These are phyloP conservation scores for Eucalyptus tenuipes DNA, from an alignment of 345 rosid species.

Conservation along the genomic window DNA sequence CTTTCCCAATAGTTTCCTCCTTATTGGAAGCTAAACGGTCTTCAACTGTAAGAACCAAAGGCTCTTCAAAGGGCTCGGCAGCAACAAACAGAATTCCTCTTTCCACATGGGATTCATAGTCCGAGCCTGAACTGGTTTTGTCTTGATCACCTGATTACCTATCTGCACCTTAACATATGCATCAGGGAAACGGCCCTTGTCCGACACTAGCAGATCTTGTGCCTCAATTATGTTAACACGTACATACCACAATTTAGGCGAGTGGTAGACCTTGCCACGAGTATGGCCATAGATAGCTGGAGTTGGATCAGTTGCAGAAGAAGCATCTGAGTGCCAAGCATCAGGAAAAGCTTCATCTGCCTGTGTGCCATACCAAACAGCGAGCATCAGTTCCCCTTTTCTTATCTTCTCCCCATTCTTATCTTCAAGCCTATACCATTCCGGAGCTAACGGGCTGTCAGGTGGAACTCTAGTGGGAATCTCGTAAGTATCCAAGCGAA, in stretches of 20 bases:
- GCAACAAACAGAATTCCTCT: constrained; percentile 81
- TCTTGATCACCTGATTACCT: constrained; percentile 54
- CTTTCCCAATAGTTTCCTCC: constrained; percentile 61
- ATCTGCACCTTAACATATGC: constrained; percentile 55
- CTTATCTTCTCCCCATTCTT: constrained; percentile 41
- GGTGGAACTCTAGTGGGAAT: constrained; percentile 71
- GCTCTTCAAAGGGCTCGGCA: constrained; percentile 86
- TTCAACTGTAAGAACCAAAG: constrained; percentile 46
- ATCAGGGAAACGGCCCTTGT: constrained; percentile 52
- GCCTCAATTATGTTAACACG: constrained; percentile 81
- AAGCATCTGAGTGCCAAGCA: constrained; percentile 82
- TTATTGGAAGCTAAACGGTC: constrained; percentile 55
- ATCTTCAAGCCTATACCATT: constrained; percentile 79
- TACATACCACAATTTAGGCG: constrained; percentile 89
- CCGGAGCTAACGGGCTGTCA: constrained; percentile 90
- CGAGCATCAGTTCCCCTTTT: constrained; percentile 77
- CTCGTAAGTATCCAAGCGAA: constrained; percentile 52
- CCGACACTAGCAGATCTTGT: constrained; percentile 55
- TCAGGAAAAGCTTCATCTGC: constrained; percentile 94
- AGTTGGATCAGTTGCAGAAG: constrained; percentile 34
- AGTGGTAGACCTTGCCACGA: constrained; percentile 83
- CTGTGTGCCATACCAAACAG: constrained; percentile 96
- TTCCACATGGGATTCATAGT: constrained; percentile 70
- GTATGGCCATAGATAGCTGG: constrained; percentile 28
- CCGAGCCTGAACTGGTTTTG: constrained; percentile 44